Percentiles rank a stretch among this genome's conserved stretches.
These are phyloP conservation scores for Ramaria rubella DNA, from an alignment of 768 basidiomycete genomes.

Conservation along the genomic window DNA sequence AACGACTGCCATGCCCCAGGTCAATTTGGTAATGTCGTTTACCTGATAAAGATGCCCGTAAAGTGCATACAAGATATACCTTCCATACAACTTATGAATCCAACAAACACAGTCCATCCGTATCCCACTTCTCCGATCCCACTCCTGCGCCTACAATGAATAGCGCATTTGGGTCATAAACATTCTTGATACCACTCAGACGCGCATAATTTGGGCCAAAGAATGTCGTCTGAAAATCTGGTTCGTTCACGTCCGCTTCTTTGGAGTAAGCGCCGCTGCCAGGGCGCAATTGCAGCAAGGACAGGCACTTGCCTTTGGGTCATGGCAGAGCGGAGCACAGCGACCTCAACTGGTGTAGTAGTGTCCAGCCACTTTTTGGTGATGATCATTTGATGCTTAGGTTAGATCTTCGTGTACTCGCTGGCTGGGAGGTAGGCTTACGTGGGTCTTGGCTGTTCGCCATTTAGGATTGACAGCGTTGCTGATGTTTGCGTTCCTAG, in stretches of 20 bases:
- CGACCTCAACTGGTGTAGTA: constrained; percentile 11
- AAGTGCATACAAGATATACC: too few species aligned
- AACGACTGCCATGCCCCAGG: too few species aligned
- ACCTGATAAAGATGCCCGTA: too few species aligned
- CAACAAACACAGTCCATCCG: neutral
- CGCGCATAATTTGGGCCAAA: constrained; percentile 30
- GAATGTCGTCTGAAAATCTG: constrained; percentile 27
- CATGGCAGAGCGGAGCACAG: constrained; percentile 18
- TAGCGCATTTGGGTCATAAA: constrained; percentile 29
- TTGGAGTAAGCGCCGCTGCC: constrained; percentile 30
- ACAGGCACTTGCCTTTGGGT: constrained; percentile 22
- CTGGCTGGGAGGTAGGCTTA: constrained; percentile 32
- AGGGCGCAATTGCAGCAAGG: constrained; percentile 17
- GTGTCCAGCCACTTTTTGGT: neutral
- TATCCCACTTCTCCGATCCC: constrained; percentile 30
- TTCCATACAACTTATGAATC: too few species aligned
- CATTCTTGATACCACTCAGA: constrained; percentile 25
- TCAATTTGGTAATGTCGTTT: too few species aligned
- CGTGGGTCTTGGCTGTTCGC: constrained; percentile 33
- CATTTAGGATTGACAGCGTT: constrained; percentile 32
- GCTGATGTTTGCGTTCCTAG: constrained; percentile 25
- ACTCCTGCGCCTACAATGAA: constrained; percentile 29
- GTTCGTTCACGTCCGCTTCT: constrained; percentile 29
- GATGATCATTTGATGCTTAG: neutral
- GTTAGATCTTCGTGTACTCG: neutral